Conservation (phyloP, 148 eudicot genomes). For the Rhododendron simsii region DNA sequence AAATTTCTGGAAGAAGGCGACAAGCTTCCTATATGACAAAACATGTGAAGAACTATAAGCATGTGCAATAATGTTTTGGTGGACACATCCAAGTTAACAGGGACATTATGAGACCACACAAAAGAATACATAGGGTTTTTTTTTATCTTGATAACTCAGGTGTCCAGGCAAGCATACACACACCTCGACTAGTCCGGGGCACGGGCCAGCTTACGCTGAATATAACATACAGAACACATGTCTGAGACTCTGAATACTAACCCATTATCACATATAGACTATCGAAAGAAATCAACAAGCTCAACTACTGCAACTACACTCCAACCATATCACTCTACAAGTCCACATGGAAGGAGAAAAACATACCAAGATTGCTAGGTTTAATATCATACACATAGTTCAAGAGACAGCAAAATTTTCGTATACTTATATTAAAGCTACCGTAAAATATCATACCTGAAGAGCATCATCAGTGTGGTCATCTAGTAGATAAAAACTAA, state of each 20-base stretch:
- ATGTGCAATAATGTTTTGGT: background rate
- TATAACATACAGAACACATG: background rate
- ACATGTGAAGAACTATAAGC: conserved; percentile 15
- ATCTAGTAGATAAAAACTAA: conserved; percentile 86
- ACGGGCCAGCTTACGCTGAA: background rate
- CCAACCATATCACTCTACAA: background rate
- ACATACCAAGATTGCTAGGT: background rate
- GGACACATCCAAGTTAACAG: background rate
- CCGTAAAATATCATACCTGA: conserved; percentile 40
- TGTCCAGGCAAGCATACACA: too few species aligned
- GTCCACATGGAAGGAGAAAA: background rate
- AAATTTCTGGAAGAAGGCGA: conserved; percentile 82
- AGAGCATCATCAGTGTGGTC: conserved; percentile 78
- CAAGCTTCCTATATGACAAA: conserved; percentile 64
- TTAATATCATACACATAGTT: background rate
- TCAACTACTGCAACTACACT: background rate
- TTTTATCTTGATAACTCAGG: background rate
- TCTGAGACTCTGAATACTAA: background rate
- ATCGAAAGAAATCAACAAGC: background rate
- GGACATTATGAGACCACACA: background rate
- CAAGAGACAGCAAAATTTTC: background rate
- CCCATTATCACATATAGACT: background rate
- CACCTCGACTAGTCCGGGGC: background rate
- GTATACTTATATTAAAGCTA: background rate
- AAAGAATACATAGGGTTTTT: background rate